phyloP scores from a whole-genome alignment of 2,329 filamentous ascomycete species.

The Sclerotinia subarctica region DNA sequence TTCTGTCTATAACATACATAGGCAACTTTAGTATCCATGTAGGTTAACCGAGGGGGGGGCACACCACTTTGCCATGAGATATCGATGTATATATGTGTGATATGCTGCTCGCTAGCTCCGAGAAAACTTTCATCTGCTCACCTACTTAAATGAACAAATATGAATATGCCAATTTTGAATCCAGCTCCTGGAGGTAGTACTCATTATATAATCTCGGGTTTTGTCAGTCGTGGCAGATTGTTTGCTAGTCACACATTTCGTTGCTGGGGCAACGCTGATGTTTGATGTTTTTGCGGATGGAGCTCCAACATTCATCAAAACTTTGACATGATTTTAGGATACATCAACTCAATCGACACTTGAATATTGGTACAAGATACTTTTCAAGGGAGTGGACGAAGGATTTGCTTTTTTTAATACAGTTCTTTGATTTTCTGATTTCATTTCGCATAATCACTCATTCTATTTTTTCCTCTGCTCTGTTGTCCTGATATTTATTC shows the following conservation, averaged over 20 bases:
- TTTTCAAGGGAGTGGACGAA: slow-evolving; percentile 1
- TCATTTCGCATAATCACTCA: not conserved
- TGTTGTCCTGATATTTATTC: not conserved
- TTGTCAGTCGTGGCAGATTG: not conserved
- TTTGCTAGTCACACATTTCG: not conserved
- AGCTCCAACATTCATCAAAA: slow-evolving; percentile 11
- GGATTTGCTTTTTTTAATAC: not conserved
- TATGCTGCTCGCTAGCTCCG: not conserved
- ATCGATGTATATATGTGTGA: not conserved
- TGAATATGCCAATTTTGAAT: not conserved
- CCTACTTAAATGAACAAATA: not conserved
- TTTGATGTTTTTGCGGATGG: slow-evolving; percentile 2
- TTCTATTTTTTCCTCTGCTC: not conserved
- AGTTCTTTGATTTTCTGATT: slow-evolving; percentile 1
- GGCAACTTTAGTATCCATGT: not conserved
- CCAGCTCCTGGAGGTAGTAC: not conserved
- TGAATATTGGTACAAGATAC: not conserved
- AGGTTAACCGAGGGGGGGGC: not conserved
- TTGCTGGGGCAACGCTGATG: slow-evolving; percentile 9
- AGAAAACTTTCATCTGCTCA: not conserved
- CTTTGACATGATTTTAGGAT: slow-evolving; percentile 1
- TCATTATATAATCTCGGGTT: not conserved
- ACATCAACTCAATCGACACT: slow-evolving; percentile 1
- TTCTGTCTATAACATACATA: not conserved
- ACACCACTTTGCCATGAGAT: not conserved